Percentiles rank a stretch among this genome's conserved stretches.
phyloP scores from a whole-genome alignment of 495 filamentous ascomycete genomes.

The Aspergillus olivimuriae region DNA sequence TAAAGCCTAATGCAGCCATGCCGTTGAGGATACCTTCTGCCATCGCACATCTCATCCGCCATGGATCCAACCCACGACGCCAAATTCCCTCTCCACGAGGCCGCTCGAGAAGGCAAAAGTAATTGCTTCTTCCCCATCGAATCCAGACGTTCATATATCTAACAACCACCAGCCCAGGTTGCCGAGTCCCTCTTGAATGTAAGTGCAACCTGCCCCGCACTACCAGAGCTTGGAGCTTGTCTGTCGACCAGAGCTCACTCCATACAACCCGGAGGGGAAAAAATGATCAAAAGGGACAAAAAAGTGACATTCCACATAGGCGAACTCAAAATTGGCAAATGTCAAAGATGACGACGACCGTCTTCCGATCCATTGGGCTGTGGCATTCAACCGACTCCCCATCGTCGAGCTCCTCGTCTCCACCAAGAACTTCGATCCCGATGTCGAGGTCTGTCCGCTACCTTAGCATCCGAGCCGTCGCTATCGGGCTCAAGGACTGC shows the following conservation, averaged over 20 bases:
- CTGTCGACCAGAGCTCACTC: not conserved
- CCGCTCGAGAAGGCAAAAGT: constrained; percentile 83
- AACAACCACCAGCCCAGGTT: constrained; percentile 40
- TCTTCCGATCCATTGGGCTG: constrained; percentile 92
- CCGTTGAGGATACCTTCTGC: too few relatives aligned
- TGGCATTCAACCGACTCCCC: constrained; percentile 70
- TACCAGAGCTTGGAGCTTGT: constrained; percentile 5
- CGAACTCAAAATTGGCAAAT: constrained; percentile 70
- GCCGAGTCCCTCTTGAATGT: constrained; percentile 70
- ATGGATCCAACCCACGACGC: constrained; percentile 41
- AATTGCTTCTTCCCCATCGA: constrained; percentile 11
- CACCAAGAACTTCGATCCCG: constrained; percentile 73
- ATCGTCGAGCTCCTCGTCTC: constrained; percentile 66
- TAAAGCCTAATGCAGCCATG: too few relatives aligned
- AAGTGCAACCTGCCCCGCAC: constrained; percentile 28
- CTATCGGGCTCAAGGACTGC: too few relatives aligned
- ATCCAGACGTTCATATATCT: constrained; percentile 4
- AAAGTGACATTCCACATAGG: too few relatives aligned
- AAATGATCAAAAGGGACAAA: not conserved
- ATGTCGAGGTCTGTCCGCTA: constrained; percentile 58
- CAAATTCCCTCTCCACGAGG: constrained; percentile 84
- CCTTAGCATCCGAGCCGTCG: too few relatives aligned
- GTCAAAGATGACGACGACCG: constrained; percentile 83
- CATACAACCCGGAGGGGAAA: not conserved
- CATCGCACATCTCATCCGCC: not conserved